Evolutionary conservation across 805 yeast species (phyloP), one percentile per base, ranked within the genome.

Genomic region (Wickerhamiella hasegawae): DNA sequence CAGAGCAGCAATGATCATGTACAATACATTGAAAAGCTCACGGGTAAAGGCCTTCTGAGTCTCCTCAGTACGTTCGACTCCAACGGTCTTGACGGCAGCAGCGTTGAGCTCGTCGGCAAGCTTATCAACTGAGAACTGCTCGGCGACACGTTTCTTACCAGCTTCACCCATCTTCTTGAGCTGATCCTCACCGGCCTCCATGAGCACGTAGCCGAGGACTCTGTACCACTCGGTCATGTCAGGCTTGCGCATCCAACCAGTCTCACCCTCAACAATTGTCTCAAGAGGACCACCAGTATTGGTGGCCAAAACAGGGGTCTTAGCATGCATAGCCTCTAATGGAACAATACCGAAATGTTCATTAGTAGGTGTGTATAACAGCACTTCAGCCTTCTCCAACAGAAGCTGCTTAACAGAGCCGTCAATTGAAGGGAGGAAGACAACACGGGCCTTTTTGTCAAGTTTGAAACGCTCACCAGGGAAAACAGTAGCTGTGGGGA

Each of bases 281-380:
- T 90, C 99, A 24, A 75, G 57, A 0, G 98, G 98, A 0, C 99
- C 99, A 19, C 98, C 99, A 27, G 73, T 73, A 48, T 80, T 73
- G 4, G 77, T 76, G 0, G 95, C 95, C 34, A 90, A 58, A 0
- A 85, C 95, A 0, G 94, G 83, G 0, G 76, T 76, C 20, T 80
- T 77, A 38, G 70, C 64, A 32, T 76, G 66, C 96, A 90, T 85
- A 10, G 94, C 85, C 53, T 90, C 98, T 12, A 90, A 65, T 1
- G 99, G 99, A 8, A 90, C 99, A 43, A 90, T 90, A 11, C 99
- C 99, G 52, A 90, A 90, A 58, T 90, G 99, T 55, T 90, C 98
- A 47, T 68, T 69, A 0, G 79, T 65, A 3, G 99, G 98, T 0
- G 99, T 90, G 52, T 90, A 90, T 31, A 85, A 57, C 17, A 90